Percentiles rank a stretch among this genome's conserved stretches.
phyloP scores from a whole-genome alignment of 306 rosid genomes.

The Castanea mollissima region DNA sequence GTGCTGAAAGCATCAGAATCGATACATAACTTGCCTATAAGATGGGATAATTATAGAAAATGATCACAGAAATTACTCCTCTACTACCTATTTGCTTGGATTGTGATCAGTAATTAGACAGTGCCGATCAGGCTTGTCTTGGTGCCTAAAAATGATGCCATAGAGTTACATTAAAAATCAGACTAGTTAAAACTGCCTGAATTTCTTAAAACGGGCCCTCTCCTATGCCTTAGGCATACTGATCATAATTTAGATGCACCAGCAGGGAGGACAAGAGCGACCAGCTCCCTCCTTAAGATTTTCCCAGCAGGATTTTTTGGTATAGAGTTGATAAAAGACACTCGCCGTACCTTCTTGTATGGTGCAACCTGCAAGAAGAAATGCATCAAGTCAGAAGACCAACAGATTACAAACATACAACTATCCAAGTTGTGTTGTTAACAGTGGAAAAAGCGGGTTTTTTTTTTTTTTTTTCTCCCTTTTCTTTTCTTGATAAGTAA shows the following conservation, averaged over 20 bases:
- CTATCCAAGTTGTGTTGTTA: not conserved
- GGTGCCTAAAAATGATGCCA: not conserved
- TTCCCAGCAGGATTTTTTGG: slow-evolving; percentile 85
- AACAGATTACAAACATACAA: not conserved
- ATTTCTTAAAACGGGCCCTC: no score
- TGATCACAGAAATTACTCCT: not conserved
- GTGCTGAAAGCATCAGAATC: no score
- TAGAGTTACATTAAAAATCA: not conserved
- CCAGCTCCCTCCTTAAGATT: slow-evolving; percentile 81
- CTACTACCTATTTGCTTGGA: not conserved
- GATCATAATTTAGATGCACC: slow-evolving; percentile 58
- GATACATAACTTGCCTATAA: not conserved
- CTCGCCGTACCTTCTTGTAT: slow-evolving; percentile 83
- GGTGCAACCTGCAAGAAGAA: slow-evolving; percentile 70
- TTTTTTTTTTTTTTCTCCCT: no score
- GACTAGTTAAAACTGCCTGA: not conserved
- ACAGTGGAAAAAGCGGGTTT: not conserved
- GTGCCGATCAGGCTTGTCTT: not conserved
- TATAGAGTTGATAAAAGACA: slow-evolving; percentile 58
- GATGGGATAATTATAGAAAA: not conserved
- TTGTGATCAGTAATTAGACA: not conserved
- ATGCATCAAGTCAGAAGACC: not conserved
- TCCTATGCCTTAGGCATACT: no score
- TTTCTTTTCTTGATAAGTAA: no score
- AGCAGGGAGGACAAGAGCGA: slow-evolving; percentile 48